Base-by-base conservation (phyloP, 2,329 filamentous ascomycete species). In the Capronia americana region DNA sequence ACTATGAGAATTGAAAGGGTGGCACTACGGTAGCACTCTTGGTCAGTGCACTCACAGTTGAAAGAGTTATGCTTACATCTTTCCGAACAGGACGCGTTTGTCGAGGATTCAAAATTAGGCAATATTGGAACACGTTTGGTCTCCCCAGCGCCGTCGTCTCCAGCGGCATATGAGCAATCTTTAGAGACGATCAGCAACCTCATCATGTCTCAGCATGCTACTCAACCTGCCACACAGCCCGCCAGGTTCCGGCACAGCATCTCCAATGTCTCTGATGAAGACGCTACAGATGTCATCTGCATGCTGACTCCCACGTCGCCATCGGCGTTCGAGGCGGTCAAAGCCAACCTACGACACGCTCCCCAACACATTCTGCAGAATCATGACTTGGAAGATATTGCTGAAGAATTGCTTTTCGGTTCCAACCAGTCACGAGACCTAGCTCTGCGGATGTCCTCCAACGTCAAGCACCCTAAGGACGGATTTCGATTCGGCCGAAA, bases 401-500 rank as follows among this genome's bases (percentile, higher is more conserved):
- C 79, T 66, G 73, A 81, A 62, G 75, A 83, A 73, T 64, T 71
- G 5, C 72, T 74, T 1, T 75, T 77, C 53, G 72, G 73, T 10
- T 70, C 76, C 30, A 63, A 71, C 53, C 70, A 69, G 48, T 65
- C 75, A 24, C 75, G 80, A 57, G 92, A 93, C 74, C 86, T 98
- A 58, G 92, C 92, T 2, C 82, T 98, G 55, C 87, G 92, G 59
- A 85, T 97, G 70, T 96, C 93, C 0, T 89, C 91, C 5, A 77
- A 81, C 5, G 83, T 92, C 67, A 91, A 90, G 74, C 85, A 91
- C 71, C 87, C 89, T 6, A 75, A 81, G 2, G 80, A 87, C 59
- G 95, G 95, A 44, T 98, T 96, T 78, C 86, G 87, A 51, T 98
- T 99, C 78, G 95, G 95, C 32, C 88, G 95, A 63, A 94, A 95